Evolutionary conservation across 768 basidiomycete genomes (phyloP), one percentile per base, ranked within the genome.

Genomic region (Rhizopogon salebrosus): DNA sequence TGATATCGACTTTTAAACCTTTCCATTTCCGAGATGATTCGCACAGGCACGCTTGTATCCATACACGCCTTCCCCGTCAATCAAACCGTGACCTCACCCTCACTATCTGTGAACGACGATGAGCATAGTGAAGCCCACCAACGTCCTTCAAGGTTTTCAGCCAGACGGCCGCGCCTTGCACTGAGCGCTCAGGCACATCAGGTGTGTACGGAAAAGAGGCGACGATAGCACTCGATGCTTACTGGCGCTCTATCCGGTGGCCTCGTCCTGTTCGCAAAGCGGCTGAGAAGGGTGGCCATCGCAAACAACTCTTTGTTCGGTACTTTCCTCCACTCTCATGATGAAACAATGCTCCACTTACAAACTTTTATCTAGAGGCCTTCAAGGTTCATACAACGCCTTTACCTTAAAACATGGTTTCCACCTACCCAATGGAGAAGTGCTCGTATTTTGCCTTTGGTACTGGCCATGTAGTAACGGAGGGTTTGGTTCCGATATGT

Each of bases 211-310:
- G 35, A 90, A 88, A 78, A 75, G 64, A 86, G 87, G 3, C 72
- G 80, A 41, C 67, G 82, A 57, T 94, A 91, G 90, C 85, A 94
- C 60, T 81, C 91, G n/a, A n/a, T n/a, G n/a, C n/a, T n/a, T n/a
- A n/a, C n/a, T n/a, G n/a, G n/a, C n/a, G n/a, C n/a, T n/a, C n/a
- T n/a, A n/a, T n/a, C n/a, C n/a, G n/a, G n/a, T n/a, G n/a, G n/a
- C n/a, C n/a, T n/a, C n/a, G n/a, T n/a, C n/a, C n/a, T n/a, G n/a
- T n/a, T n/a, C n/a, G n/a, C n/a, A n/a, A n/a, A n/a, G n/a, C n/a
- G n/a, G n/a, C n/a, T n/a, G n/a, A n/a, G n/a, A n/a, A n/a, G n/a
- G n/a, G n/a, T n/a, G n/a, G n/a, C n/a, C n/a, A n/a, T n/a, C n/a
- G n/a, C n/a, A n/a, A n/a, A n/a, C n/a, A n/a, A n/a, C n/a, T n/a